Conservation (phyloP, 768 basidiomycete species). For the Pisolithus microcarpus region DNA sequence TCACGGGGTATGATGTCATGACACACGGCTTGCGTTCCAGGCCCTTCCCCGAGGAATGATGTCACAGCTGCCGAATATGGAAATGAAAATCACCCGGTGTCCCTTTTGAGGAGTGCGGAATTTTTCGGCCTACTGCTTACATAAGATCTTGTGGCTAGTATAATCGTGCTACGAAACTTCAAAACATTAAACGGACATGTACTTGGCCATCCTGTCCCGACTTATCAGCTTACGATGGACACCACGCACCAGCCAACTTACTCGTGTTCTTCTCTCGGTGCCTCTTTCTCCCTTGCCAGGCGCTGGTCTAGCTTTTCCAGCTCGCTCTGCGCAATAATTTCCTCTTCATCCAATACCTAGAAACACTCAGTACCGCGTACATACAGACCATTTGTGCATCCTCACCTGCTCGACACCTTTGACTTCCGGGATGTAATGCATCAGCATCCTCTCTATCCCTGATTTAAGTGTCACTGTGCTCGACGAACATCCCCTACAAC, state of each 20-base stretch:
- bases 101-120: too few species aligned
- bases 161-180: neutral
- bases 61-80: neutral
- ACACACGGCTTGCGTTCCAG: neutral
- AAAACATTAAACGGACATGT: conserved; percentile 60
- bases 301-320: conserved; percentile 82
- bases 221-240: conserved; percentile 6
- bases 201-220: conserved; percentile 61
- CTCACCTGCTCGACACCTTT: conserved; percentile 83
- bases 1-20: conserved; percentile 28
- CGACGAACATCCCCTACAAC: conserved; percentile 91
- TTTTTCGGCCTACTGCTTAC: too few species aligned
- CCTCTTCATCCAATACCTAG: conserved; percentile 87
- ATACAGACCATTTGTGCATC: conserved; percentile 3
- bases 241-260: conserved; percentile 26
- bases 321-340: conserved; percentile 77
- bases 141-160: too few species aligned
- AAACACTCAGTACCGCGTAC: conserved; percentile 5
- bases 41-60: neutral
- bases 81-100: too few species aligned
- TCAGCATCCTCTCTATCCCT: conserved; percentile 97
- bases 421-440: conserved; percentile 98
- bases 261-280: conserved; percentile 35
- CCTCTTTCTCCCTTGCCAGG: conserved; percentile 36
- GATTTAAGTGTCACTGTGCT: conserved; percentile 93